These are phyloP conservation scores for Endocarpon pusillum DNA, from an alignment of 495 filamentous ascomycete species.

Conservation along the genomic window DNA sequence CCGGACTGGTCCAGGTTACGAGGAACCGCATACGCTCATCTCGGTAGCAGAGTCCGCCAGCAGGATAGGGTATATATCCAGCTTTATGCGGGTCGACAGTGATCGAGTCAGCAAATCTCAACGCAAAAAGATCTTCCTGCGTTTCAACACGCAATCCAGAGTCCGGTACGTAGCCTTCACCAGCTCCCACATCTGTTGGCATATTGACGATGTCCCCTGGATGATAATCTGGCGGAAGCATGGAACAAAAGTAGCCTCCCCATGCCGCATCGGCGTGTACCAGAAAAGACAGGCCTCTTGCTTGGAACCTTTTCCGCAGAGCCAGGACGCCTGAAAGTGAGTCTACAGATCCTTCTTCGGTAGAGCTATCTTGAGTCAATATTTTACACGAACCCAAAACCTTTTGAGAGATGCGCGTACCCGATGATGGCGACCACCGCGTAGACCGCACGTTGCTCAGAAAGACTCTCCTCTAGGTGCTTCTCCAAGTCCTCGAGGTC, in stretches of 20 bases:
- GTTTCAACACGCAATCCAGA: constrained; percentile 17
- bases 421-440: constrained; percentile 16
- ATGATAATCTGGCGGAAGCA: constrained; percentile 16
- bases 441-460: constrained; percentile 18
- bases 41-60: constrained; percentile 26
- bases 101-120: constrained; percentile 23
- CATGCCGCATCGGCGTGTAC: constrained; percentile 31
- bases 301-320: constrained; percentile 21
- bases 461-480: constrained; percentile 15
- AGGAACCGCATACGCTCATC: constrained; percentile 28
- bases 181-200: constrained; percentile 8
- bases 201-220: constrained; percentile 6
- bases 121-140: constrained; percentile 17
- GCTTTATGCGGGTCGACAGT: constrained; percentile 33
- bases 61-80: constrained; percentile 31
- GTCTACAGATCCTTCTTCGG: constrained; percentile 25
- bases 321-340: constrained; percentile 19
- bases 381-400: no score
- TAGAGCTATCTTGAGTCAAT: no score
- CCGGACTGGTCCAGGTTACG: constrained; percentile 31
- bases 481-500: constrained; percentile 16
- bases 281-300: constrained; percentile 22
- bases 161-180: constrained; percentile 17
- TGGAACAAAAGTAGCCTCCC: constrained; percentile 33
- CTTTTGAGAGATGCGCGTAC: no score